Conservation (phyloP, 225 moss, liverwort and hornwort species). For the Rhytidiadelphus loreus region DNA sequence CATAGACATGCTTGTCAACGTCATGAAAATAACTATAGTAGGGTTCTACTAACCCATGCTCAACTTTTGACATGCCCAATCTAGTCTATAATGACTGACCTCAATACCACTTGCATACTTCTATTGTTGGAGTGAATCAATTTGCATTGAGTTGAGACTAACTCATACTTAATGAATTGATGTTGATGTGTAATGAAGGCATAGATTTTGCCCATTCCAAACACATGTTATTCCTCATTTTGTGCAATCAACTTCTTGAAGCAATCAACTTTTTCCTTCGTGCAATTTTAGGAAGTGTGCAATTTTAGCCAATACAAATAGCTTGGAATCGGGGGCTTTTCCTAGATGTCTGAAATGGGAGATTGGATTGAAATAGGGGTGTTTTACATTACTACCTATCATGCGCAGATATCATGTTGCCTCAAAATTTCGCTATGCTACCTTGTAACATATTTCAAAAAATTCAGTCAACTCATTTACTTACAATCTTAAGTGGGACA, state of each 20-base stretch:
- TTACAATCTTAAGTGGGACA: background rate
- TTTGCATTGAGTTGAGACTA: background rate
- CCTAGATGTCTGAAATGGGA: background rate
- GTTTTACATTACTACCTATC: background rate
- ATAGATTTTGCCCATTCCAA: background rate
- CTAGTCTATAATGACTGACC: background rate
- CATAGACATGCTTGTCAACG: rapidly evolving
- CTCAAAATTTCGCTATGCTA: background rate
- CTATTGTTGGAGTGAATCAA: background rate
- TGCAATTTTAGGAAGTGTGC: too few species aligned
- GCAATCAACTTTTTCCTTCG: background rate
- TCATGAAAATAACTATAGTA: background rate
- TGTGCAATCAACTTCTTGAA: rapidly evolving
- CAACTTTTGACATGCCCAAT: background rate
- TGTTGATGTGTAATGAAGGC: background rate
- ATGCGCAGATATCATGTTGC: background rate
- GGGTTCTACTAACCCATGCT: background rate
- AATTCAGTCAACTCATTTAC: background rate
- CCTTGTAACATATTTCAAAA: background rate
- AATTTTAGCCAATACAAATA: too few species aligned
- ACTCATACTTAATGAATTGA: background rate
- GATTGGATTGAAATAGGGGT: background rate
- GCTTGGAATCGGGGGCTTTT: background rate
- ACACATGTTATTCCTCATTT: background rate
- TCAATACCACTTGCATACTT: background rate